Evolutionary conservation across 768 basidiomycete genomes (phyloP), one percentile per base, ranked within the genome.

Genomic region (Amanita rimosa): DNA sequence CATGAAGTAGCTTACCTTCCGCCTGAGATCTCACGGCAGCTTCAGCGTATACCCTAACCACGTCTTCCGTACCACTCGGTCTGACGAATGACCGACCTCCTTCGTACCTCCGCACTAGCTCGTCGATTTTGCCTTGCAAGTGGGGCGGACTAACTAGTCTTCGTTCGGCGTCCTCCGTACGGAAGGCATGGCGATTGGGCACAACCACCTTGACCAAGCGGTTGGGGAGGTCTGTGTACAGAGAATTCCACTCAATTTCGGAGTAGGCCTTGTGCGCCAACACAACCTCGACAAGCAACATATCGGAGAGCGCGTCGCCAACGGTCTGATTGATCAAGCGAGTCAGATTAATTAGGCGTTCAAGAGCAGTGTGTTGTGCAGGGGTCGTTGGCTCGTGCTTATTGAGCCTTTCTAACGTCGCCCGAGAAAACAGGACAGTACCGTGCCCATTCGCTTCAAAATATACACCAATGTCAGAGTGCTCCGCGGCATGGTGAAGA

Each of bases 371-470:
- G 16, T 78, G 79, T 57, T 95, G 90, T 8, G 86, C 85, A 17
- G 88, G 82, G 2, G 89, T 89, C 35, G 79, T 76, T 2, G 95
- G 85, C 54, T 85, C 71, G 58, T 88, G 70, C 19, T 68, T 65
- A 26, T 67, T 57, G 35, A 99, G 71, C 39, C 63, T 74, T 19
- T 77, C 69, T 49, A 83, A 73, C 3, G 91, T 85, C 16, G 74
- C 62, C 6, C 74, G 76, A 10, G 96, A 97, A 69, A 99, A 98
- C 48, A 98, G 66, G 41, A 98, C 91, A 2, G 96, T 99, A 27
- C 96, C 96, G 57, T 99, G 96, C 2, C 96, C 96, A 62, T 99
- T 99, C 29, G 96, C 96, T 64, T 99, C 96, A 58, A 99, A 99
- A 67, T 99, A 99, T 39, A 99, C 90, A n/a, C 96, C 96, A 48